These are phyloP conservation scores for Alnus rubra DNA, from an alignment of 306 rosid species.

Conservation along the genomic window DNA sequence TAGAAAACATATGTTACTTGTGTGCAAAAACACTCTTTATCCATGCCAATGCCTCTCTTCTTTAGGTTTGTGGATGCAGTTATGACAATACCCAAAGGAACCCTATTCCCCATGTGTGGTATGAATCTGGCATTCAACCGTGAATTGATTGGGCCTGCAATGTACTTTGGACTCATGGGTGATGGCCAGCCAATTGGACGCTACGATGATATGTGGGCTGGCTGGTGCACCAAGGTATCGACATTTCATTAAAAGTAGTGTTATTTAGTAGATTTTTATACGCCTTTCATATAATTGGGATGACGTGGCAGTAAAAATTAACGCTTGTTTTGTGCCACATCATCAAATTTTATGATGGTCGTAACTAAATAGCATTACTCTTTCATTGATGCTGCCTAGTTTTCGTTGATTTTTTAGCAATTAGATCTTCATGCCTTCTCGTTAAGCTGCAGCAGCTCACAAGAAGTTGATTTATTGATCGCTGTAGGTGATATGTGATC, in stretches of 20 bases:
- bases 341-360: too few species aligned
- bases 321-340: too few species aligned
- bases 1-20: neutral
- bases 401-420: neutral
- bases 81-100: slow-evolving; percentile 73
- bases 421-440: neutral
- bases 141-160: slow-evolving; percentile 77
- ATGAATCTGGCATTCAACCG: slow-evolving; percentile 91
- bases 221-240: slow-evolving; percentile 85
- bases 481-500: slow-evolving; percentile 72
- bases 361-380: too few species aligned
- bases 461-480: slow-evolving; percentile 3
- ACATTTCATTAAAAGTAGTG: neutral
- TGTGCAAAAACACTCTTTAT: neutral
- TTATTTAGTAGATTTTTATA: too few species aligned
- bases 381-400: neutral
- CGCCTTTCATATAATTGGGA: too few species aligned
- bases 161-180: slow-evolving; percentile 96
- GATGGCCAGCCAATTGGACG: slow-evolving; percentile 85
- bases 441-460: slow-evolving; percentile 16
- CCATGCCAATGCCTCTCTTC: neutral
- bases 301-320: too few species aligned
- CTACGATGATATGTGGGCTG: slow-evolving; percentile 93
- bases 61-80: slow-evolving; percentile 81
- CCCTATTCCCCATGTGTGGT: slow-evolving; percentile 85